Conservation (phyloP, 2,329 filamentous ascomycete species). For the Sporothrix luriei region DNA sequence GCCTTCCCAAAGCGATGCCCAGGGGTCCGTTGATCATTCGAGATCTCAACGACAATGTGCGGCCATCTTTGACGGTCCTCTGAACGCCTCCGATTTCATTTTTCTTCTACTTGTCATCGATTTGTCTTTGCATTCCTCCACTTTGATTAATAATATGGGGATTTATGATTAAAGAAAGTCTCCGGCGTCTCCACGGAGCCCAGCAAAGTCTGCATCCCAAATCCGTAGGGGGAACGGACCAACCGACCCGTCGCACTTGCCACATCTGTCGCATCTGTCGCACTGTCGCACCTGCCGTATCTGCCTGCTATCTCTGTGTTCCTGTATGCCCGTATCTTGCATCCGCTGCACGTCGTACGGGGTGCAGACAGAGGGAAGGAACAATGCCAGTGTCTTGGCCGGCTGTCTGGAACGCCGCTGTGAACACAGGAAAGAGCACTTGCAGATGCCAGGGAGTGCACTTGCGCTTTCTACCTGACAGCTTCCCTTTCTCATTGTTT, state of each 20-base stretch:
- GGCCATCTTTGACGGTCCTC: not conserved
- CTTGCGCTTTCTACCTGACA: not conserved
- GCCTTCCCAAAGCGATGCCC: not conserved
- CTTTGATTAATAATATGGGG: not conserved
- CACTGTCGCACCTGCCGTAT: not conserved
- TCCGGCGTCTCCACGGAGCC: not conserved
- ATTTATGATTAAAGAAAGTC: not conserved
- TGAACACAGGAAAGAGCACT: not conserved
- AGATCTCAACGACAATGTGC: not conserved
- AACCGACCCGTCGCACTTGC: too few relatives aligned
- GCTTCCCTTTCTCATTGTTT: not conserved
- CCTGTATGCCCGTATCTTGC: constrained; percentile 23
- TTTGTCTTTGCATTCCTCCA: not conserved
- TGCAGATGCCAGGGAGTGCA: constrained; percentile 9
- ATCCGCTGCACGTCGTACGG: constrained; percentile 6
- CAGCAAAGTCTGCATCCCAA: not conserved
- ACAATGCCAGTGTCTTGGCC: constrained; percentile 5
- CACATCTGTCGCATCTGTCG: not conserved
- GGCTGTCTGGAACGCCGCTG: not conserved
- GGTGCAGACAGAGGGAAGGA: not conserved
- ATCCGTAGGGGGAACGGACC: not conserved
- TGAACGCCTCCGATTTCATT: not conserved
- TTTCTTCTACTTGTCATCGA: not conserved
- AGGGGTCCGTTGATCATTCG: not conserved
- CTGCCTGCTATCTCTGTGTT: not conserved